Conservation (phyloP, 2,329 filamentous ascomycete species). For the Trichoderma sp. region DNA sequence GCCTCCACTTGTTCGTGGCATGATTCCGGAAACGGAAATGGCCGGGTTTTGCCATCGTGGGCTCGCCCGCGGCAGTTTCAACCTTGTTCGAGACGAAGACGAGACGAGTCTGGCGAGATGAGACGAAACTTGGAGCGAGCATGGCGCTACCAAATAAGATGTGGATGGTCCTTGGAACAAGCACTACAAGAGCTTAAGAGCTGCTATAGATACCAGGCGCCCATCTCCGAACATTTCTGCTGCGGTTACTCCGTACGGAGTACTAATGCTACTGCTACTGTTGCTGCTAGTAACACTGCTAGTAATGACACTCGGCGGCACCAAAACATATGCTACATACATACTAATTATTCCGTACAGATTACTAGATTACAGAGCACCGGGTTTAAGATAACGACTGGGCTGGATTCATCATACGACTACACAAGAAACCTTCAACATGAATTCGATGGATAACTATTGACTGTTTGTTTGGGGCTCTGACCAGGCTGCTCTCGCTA, state of each 20-base stretch:
- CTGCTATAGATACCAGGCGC: background rate
- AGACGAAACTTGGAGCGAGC: background rate
- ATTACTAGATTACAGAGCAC: background rate
- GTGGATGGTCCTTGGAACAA: background rate
- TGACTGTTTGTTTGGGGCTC: background rate
- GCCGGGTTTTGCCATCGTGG: background rate
- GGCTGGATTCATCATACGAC: background rate
- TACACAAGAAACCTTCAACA: background rate
- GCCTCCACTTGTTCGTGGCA: constrained; percentile 14
- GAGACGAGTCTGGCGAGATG: background rate
- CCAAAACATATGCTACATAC: background rate
- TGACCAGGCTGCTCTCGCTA: background rate
- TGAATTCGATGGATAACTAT: background rate
- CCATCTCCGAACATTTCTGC: background rate
- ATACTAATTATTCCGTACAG: background rate
- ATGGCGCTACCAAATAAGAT: background rate
- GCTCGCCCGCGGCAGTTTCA: background rate
- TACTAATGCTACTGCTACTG: background rate
- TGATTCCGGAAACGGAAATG: constrained; percentile 9
- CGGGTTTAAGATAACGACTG: no score
- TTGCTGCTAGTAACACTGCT: background rate
- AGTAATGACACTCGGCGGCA: background rate
- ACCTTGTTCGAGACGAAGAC: background rate
- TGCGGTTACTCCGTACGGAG: background rate
- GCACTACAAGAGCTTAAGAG: background rate